Evolutionary conservation across 1,284 basidiomycete genomes (phyloP).

Genomic region (Ceratobasidium sp.): DNA sequence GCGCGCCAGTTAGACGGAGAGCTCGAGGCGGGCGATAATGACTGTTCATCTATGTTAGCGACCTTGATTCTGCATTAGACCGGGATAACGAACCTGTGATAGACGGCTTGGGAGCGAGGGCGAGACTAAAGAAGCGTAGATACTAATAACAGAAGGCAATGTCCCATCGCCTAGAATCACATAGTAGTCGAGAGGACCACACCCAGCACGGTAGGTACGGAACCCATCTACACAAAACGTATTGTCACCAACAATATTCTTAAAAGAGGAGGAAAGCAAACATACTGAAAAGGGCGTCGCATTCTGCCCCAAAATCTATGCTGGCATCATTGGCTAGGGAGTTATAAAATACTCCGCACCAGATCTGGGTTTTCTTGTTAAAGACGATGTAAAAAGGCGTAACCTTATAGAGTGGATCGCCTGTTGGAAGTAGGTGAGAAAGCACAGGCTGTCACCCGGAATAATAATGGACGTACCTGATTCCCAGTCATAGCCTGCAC

Average conservation of each 20-base stretch:
- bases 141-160: conserved; percentile 33
- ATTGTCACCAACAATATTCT: neutral
- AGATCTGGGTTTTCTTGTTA: conserved; percentile 38
- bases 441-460: neutral
- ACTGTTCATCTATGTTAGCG: neutral
- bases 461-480: conserved; percentile 18
- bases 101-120: neutral
- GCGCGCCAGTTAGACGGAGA: conserved; percentile 21
- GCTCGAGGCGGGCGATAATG: neutral
- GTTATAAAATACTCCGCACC: conserved; percentile 44
- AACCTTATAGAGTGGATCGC: conserved; percentile 42
- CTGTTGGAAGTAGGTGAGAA: neutral
- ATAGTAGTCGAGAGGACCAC: conserved; percentile 43
- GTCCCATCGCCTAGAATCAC: conserved; percentile 42
- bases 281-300: conserved; percentile 38
- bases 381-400: conserved; percentile 40
- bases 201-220: conserved; percentile 43
- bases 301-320: conserved; percentile 39
- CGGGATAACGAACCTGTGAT: conserved; percentile 1
- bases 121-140: conserved; percentile 34
- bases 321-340: conserved; percentile 43
- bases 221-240: conserved; percentile 27
- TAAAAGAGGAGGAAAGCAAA: neutral
- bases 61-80: neutral
- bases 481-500: conserved; percentile 39